Evolutionary conservation across 805 yeast species (phyloP).

Genomic region (Yarrowia hollandica): DNA sequence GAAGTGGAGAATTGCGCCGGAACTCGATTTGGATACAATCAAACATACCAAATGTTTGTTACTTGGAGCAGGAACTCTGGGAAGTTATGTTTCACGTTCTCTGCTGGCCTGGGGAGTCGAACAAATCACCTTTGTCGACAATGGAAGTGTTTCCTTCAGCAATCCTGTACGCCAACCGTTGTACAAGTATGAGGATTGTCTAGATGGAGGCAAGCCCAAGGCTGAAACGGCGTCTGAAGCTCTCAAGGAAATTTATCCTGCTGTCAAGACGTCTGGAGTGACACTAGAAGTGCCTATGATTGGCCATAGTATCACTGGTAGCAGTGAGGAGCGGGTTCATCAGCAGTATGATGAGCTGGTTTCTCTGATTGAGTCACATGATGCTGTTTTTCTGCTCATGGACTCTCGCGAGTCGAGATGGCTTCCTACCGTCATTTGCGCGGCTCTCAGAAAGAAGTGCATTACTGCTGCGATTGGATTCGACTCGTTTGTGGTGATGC

Average conservation of each 20-base stretch:
- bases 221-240: constrained; percentile 77
- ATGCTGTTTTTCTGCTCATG: constrained; percentile 76
- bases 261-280: constrained; percentile 63
- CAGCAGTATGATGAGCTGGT: constrained; percentile 55
- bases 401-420: constrained; percentile 96
- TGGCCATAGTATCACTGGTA: constrained; percentile 75
- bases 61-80: constrained; percentile 96
- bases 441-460: constrained; percentile 66
- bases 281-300: constrained; percentile 88
- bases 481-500: constrained; percentile 89
- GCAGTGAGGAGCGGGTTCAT: constrained; percentile 48
- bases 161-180: constrained; percentile 96
- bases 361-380: constrained; percentile 62
- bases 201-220: constrained; percentile 71
- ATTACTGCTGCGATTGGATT: constrained; percentile 94
- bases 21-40: constrained; percentile 66
- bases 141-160: constrained; percentile 82
- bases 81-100: constrained; percentile 84
- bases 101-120: constrained; percentile 94
- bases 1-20: constrained; percentile 96
- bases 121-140: constrained; percentile 83
- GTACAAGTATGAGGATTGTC: constrained; percentile 77
- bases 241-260: constrained; percentile 73
- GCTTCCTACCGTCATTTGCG: constrained; percentile 89
- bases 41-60: constrained; percentile 64